A percentile compares a stretch with the other conserved stretches of the same genome.
phyloP scores from a whole-genome alignment of 371 early-diverging fungal genomes.

The Mucor saturninus region DNA sequence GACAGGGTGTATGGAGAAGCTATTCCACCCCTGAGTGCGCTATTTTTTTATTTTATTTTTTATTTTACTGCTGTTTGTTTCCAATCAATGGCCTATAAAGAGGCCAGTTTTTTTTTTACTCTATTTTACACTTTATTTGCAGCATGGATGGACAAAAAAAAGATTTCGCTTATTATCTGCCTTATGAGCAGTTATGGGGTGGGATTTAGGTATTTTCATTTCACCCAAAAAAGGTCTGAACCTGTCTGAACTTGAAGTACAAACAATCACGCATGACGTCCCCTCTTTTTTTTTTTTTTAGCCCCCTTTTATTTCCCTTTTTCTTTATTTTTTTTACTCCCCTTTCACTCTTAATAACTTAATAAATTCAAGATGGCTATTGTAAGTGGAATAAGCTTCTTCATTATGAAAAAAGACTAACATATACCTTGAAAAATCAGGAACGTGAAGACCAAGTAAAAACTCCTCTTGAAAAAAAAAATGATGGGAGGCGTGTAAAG shows the following conservation, averaged over 20 bases:
- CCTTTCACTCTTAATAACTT: conserved; percentile 5
- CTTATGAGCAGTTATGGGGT: too few relatives aligned
- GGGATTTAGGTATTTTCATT: too few relatives aligned
- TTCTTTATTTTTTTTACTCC: conserved; percentile 8
- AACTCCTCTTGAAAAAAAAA: not conserved
- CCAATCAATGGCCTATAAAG: too few relatives aligned
- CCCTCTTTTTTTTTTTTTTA: conserved; percentile 11
- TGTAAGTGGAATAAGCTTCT: conserved; percentile 8
- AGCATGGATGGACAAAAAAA: too few relatives aligned
- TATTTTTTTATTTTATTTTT: too few relatives aligned
- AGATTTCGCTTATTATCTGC: too few relatives aligned
- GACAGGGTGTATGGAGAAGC: too few relatives aligned
- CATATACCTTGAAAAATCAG: conserved; percentile 15
- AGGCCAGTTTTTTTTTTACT: too few relatives aligned
- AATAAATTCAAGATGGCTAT: conserved; percentile 15
- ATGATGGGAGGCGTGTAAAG: not conserved
- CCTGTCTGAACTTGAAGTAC: not conserved
- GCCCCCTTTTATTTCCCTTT: conserved; percentile 1
- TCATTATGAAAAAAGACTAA: not conserved
- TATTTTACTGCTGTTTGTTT: too few relatives aligned
- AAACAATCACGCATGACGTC: conserved; percentile 4
- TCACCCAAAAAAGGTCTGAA: too few relatives aligned
- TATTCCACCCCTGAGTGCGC: too few relatives aligned
- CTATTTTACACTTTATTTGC: too few relatives aligned
- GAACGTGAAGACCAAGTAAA: conserved; percentile 49